These are phyloP conservation scores for Casuarina equisetifolia DNA, from an alignment of 306 rosid genomes.

Conservation along the genomic window DNA sequence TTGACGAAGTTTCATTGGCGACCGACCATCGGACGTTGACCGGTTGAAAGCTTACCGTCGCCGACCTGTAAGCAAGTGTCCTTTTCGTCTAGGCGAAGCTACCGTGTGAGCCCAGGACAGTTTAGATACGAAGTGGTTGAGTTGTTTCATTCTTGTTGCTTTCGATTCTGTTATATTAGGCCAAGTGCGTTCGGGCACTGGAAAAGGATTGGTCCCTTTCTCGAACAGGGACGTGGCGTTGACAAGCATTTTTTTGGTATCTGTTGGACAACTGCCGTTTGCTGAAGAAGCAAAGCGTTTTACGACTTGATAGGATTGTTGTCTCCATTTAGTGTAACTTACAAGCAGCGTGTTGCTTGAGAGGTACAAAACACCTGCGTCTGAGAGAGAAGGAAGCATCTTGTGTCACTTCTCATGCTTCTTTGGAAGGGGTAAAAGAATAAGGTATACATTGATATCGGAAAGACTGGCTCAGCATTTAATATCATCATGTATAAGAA, in stretches of 20 bases:
- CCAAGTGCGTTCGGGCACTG: not conserved
- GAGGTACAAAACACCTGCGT: not conserved
- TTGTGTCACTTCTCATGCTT: too few species aligned
- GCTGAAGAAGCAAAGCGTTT: not conserved
- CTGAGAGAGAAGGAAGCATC: too few species aligned
- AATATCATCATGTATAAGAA: too few species aligned
- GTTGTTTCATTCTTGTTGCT: constrained; percentile 7
- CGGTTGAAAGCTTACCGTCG: not conserved
- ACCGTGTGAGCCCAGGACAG: not conserved
- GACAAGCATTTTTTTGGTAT: too few species aligned
- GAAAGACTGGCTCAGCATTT: too few species aligned
- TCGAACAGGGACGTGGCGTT: not conserved
- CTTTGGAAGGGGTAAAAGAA: too few species aligned
- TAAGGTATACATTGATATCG: too few species aligned
- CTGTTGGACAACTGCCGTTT: too few species aligned
- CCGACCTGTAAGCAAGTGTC: not conserved
- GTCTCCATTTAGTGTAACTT: not conserved
- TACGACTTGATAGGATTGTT: not conserved
- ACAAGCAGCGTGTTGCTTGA: not conserved
- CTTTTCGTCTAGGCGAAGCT: not conserved
- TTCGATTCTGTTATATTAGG: not conserved
- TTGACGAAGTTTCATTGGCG: too few species aligned
- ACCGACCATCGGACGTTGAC: not conserved
- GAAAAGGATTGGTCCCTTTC: not conserved
- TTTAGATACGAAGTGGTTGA: not conserved